A percentile compares a stretch with the other conserved stretches of the same genome.
phyloP scores from a whole-genome alignment of 306 rosid species.

The Pachyrhizus erosus region DNA sequence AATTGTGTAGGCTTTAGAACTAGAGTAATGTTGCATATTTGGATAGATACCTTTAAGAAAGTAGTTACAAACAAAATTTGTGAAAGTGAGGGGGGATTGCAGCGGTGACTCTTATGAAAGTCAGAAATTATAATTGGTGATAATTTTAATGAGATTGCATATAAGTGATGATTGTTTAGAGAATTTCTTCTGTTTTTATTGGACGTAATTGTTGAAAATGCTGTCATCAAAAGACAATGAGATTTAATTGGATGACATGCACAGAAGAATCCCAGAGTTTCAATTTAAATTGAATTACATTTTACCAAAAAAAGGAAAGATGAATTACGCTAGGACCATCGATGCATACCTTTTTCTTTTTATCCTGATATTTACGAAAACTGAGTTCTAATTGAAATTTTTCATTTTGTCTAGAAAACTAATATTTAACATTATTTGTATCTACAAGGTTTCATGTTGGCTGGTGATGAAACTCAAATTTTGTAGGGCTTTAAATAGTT shows the following conservation, averaged over 20 bases:
- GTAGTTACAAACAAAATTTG: constrained; percentile 1
- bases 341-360: not conserved
- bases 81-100: not conserved
- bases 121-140: not conserved
- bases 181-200: constrained; percentile 12
- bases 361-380: not conserved
- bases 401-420: not conserved
- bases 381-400: not conserved
- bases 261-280: not conserved
- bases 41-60: not conserved
- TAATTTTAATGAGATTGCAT: constrained; percentile 2
- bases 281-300: constrained; percentile 4
- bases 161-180: constrained; percentile 23
- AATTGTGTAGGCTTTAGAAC: not conserved
- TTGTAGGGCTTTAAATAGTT: not conserved
- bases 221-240: not conserved
- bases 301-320: not conserved
- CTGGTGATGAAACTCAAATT: not conserved
- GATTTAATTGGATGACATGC: not conserved
- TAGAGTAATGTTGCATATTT: not conserved
- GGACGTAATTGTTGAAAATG: constrained; percentile 28
- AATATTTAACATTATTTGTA: not conserved
- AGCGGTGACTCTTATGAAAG: not conserved
- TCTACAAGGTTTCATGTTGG: not conserved
- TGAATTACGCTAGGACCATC: not conserved